A percentile compares a stretch with the other conserved stretches of the same genome.
Evolutionary conservation across 768 basidiomycete genomes (phyloP).

Genomic region (Calocybe indica): DNA sequence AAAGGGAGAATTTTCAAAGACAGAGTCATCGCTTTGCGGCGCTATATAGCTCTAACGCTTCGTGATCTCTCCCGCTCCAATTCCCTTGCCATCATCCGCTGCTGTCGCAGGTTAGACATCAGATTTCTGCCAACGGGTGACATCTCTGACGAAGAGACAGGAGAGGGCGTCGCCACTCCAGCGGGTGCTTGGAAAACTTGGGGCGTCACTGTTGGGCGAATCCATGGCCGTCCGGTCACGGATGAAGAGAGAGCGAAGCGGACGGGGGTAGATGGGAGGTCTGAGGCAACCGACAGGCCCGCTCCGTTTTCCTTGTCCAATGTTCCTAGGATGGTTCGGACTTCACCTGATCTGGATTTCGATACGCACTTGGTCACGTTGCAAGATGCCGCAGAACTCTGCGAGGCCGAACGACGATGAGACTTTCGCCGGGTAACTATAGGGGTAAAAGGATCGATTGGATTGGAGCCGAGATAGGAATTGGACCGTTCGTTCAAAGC

Average conservation of each 20-base stretch:
- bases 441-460: constrained; percentile 23
- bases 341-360: constrained; percentile 7
- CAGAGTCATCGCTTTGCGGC: not conserved
- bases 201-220: constrained; percentile 30
- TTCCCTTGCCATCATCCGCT: constrained; percentile 34
- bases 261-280: constrained; percentile 41
- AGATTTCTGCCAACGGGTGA: constrained; percentile 63
- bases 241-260: constrained; percentile 28
- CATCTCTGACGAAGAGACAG: constrained; percentile 67
- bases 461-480: constrained; percentile 10
- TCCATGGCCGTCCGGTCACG: constrained; percentile 17
- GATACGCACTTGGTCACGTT: constrained; percentile 4
- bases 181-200: constrained; percentile 43
- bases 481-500: constrained; percentile 19
- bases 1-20: not conserved
- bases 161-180: constrained; percentile 41
- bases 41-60: not conserved
- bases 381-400: constrained; percentile 10
- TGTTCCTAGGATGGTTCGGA: constrained; percentile 12
- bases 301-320: constrained; percentile 37
- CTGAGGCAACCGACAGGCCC: constrained; percentile 25
- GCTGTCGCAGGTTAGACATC: constrained; percentile 58
- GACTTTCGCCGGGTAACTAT: constrained; percentile 22
- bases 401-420: constrained; percentile 21
- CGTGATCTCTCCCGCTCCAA: constrained; percentile 18